Percentiles rank a stretch among this genome's conserved stretches.
These are phyloP conservation scores for Botrytis sinoallii DNA, from an alignment of 2,329 filamentous ascomycete species.

Conservation along the genomic window DNA sequence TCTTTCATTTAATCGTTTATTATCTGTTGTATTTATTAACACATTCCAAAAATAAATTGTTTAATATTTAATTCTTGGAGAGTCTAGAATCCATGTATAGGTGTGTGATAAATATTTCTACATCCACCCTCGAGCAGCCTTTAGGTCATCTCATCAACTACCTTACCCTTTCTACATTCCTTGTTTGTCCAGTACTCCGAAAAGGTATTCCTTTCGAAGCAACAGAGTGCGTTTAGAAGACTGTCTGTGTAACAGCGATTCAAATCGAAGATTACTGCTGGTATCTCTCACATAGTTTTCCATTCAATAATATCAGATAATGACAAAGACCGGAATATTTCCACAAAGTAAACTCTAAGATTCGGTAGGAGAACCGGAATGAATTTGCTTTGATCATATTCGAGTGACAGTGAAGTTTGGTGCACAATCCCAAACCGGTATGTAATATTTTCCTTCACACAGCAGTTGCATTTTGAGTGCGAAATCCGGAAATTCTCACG, in stretches of 20 bases:
- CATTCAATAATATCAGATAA: background rate
- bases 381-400: background rate
- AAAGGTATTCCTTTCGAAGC: background rate
- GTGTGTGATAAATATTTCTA: background rate
- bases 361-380: slow-evolving; percentile 7
- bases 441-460: background rate
- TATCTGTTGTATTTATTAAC: background rate
- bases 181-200: background rate
- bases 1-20: background rate
- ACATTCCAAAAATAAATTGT: background rate
- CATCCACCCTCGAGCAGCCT: background rate
- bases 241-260: background rate
- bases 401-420: background rate
- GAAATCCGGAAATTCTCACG: background rate
- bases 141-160: background rate
- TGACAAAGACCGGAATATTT: background rate
- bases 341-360: no score
- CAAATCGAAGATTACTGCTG: background rate
- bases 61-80: background rate
- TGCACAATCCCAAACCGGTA: background rate
- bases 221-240: background rate
- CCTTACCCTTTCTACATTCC: background rate
- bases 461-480: background rate
- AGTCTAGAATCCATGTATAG: background rate
- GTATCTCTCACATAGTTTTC: background rate